Conservation (phyloP, 177 flowering plant species). For the Vitis hybrid region DNA sequence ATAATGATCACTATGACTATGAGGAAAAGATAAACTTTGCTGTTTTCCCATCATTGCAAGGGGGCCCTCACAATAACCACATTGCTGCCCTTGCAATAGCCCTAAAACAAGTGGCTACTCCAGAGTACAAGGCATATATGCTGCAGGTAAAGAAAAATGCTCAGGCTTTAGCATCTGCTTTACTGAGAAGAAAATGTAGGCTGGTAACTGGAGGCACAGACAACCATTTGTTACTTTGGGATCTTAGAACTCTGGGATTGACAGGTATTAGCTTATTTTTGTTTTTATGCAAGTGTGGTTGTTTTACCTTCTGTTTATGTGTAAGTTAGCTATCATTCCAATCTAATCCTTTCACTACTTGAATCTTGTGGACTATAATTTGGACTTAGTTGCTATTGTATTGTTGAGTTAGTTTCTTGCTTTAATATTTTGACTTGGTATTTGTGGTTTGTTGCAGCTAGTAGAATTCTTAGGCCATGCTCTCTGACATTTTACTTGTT, state of each 20-base stretch:
- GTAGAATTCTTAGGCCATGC: no score
- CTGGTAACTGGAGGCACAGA: slow-evolving; percentile 62
- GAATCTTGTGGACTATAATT: no score
- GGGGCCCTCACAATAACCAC: slow-evolving; percentile 62
- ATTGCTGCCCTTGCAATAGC: slow-evolving; percentile 51
- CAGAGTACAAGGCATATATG: slow-evolving; percentile 47
- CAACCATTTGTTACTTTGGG: slow-evolving; percentile 59
- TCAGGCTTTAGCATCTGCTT: slow-evolving; percentile 44
- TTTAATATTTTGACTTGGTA: no score
- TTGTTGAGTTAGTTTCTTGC: no score
- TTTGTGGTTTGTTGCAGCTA: no score
- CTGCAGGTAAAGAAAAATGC: slow-evolving; percentile 59
- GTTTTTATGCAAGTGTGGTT: not conserved
- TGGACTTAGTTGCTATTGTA: no score
- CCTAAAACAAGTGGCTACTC: slow-evolving; percentile 49
- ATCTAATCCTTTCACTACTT: no score
- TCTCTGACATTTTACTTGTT: no score
- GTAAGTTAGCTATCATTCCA: no score
- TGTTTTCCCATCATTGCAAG: slow-evolving; percentile 55
- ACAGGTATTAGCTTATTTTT: slow-evolving; percentile 31
- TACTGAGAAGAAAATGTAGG: slow-evolving; percentile 41
- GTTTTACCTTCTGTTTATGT: not conserved
- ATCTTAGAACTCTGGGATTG: slow-evolving; percentile 47
- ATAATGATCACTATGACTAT: slow-evolving; percentile 42
- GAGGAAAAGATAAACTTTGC: slow-evolving; percentile 64